These are phyloP conservation scores for Rhytidhysteron rufulum DNA, from an alignment of 2,329 filamentous ascomycete genomes.

Conservation along the genomic window DNA sequence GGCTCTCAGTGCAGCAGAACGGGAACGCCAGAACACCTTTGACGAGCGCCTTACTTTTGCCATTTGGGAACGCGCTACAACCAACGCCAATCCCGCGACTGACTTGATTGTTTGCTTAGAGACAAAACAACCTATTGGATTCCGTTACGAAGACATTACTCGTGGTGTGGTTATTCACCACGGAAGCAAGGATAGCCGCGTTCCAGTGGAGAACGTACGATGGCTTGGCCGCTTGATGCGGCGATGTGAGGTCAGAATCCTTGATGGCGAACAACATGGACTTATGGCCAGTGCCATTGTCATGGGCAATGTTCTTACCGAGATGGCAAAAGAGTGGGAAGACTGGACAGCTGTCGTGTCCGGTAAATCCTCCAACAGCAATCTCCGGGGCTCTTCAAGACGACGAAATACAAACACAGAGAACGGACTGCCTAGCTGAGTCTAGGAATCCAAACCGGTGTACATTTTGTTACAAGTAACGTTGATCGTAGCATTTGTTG, in stretches of 20 bases:
- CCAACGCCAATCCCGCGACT: slow-evolving; percentile 87
- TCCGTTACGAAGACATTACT: slow-evolving; percentile 94
- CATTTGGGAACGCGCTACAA: slow-evolving; percentile 91
- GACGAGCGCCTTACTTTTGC: slow-evolving; percentile 83
- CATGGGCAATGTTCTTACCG: slow-evolving; percentile 91
- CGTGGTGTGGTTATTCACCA: slow-evolving; percentile 91
- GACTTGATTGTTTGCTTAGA: slow-evolving; percentile 92
- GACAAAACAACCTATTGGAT: slow-evolving; percentile 84
- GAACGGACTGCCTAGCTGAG: too few relatives aligned
- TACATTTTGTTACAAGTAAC: too few relatives aligned
- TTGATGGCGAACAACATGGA: slow-evolving; percentile 90
- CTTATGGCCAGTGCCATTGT: slow-evolving; percentile 91
- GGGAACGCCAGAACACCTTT: slow-evolving; percentile 70
- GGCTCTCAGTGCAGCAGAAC: slow-evolving; percentile 61
- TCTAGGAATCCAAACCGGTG: too few relatives aligned
- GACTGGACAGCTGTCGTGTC: slow-evolving; percentile 34
- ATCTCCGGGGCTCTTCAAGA: too few relatives aligned
- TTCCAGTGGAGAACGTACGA: slow-evolving; percentile 89
- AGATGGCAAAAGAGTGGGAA: slow-evolving; percentile 86
- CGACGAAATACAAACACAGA: too few relatives aligned
- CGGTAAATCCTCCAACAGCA: background rate
- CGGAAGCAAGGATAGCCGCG: slow-evolving; percentile 81
- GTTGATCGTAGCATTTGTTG: too few relatives aligned
- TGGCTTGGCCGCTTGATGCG: slow-evolving; percentile 96
- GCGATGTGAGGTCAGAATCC: slow-evolving; percentile 81